phyloP scores from a whole-genome alignment of 2,329 filamentous ascomycete species.

The Helotiales sp. region DNA sequence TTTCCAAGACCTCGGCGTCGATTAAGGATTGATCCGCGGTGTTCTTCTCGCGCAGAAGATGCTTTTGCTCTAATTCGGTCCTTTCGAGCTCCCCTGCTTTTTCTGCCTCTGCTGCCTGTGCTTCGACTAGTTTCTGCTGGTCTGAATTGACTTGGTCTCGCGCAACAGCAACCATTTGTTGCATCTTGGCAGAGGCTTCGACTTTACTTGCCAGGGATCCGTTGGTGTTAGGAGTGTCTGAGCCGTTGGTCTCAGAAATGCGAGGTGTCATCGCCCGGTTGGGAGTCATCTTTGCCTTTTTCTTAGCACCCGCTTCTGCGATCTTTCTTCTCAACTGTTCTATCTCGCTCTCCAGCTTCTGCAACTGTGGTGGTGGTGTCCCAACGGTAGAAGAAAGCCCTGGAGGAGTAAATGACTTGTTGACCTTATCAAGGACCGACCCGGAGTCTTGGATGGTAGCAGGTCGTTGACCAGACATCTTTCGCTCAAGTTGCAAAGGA shows the following conservation, averaged over 20 bases:
- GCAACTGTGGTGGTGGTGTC: constrained; percentile 41
- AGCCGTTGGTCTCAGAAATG: constrained; percentile 12
- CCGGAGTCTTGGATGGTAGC: constrained; percentile 42
- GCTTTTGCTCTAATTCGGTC: constrained; percentile 30
- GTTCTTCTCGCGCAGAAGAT: constrained; percentile 34
- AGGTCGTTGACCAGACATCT: constrained; percentile 23
- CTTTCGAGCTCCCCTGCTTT: constrained; percentile 27
- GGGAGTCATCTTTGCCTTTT: constrained; percentile 27
- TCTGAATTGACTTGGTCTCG: constrained; percentile 22
- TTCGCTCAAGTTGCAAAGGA: constrained; percentile 21
- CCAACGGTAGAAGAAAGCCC: constrained; percentile 22
- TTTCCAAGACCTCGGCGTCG: constrained; percentile 35
- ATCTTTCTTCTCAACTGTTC: constrained; percentile 54
- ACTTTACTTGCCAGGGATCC: constrained; percentile 23
- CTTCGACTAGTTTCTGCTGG: constrained; percentile 30
- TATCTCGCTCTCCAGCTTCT: constrained; percentile 57
- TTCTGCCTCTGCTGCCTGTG: constrained; percentile 25
- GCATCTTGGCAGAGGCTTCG: constrained; percentile 29
- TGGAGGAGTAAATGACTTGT: constrained; percentile 30
- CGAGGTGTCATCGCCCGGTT: constrained; percentile 32
- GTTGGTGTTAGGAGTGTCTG: constrained; percentile 1
- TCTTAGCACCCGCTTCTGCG: constrained; percentile 33
- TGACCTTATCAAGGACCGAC: background rate
- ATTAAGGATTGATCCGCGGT: constrained; percentile 33
- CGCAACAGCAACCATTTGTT: constrained; percentile 25